Evolutionary conservation across 2,329 filamentous ascomycete genomes (phyloP), one percentile per base, ranked within the genome.

Genomic region (Alternaria sp.): DNA sequence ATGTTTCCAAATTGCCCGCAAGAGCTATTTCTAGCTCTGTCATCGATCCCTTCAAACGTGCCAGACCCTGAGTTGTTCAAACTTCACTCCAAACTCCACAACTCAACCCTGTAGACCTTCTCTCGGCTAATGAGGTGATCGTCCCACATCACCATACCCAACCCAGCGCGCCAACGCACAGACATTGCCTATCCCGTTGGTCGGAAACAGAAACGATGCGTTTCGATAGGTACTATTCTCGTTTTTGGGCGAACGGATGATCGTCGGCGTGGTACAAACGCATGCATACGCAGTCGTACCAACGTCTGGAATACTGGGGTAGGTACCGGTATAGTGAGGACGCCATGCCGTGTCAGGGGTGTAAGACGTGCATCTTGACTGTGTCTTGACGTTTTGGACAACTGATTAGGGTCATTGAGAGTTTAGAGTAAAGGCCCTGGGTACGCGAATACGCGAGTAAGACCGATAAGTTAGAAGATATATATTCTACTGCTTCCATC

Each of bases 161-260:
- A 27, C 53, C 30, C 53, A 18, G 43, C 32, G 28, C 52, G 3
- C 55, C 34, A 53, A 40, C 54, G 54, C 52, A 57, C 41, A 57
- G 57, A 57, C 57, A 40, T 54, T 48, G 28, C 44, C 55, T 62
- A 64, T 53, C 41, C 58, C 43, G 56, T n/a, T 16, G 25, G 16
- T 34, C 34, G 38, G 45, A 64, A 61, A 56, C 44, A 38, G 44
- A 48, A 20, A 49, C 16, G 30, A 55, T 49, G 50, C 54, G 65
- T 67, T 67, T 67, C 63, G 63, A 28, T 55, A 43, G 40, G 51
- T 65, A 36, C 65, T 67, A 67, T 66, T 67, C 38, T 55, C 32
- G 30, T 38, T 40, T 7, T 41, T 43, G 34, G 41, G 48, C 34
- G 34, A 44, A 6, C 30, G 54, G 49, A 40, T 52, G 43, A 60